Evolutionary conservation across 2,329 filamentous ascomycete species (phyloP), one percentile per base, ranked within the genome.

Genomic region (Colletotrichum sidae): DNA sequence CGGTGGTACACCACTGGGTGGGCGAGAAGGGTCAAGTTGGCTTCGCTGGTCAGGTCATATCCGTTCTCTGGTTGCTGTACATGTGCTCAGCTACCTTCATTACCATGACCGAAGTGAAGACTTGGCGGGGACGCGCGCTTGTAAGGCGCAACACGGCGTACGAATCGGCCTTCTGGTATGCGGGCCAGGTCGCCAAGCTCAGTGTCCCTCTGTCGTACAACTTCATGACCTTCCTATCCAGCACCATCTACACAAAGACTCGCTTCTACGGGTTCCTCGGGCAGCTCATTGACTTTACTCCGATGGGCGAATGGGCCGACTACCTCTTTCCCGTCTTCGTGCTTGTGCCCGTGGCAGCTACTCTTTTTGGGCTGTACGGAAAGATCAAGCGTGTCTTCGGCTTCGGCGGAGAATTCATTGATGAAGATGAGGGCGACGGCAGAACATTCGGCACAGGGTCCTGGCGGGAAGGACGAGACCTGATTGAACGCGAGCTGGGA

Each of bases 131-230:
- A 53, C 89, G 96, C 39, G 95, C 96, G 0, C 84, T 99, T 6
- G 95, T 98, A 51, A 89, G 88, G 65, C 90, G 96, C 62, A 96
- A 97, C 74, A 99, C 96, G 0, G 95, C 96, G 64, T 90, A 93
- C 67, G 96, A 98, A 76, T 93, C 91, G 54, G 96, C 96, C 1
- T 96, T 95, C 70, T 99, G 96, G 94, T 99, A 98, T 75, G 91
- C 93, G 1, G 90, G 93, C 64, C 93, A 97, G 76, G 92, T 97
- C 10, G 95, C 96, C 55, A 93, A 94, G 72, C 88, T 99, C 47
- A 97, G 92, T 1, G 93, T 99, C 0, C 96, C 96, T 1, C 84
- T 99, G 8, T 90, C 92, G 4, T 99, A 97, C 86, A 99, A 99
- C 79, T 99, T 98, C 74, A 86, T 97, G 76, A 97, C 95, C 1